A percentile compares a stretch with the other conserved stretches of the same genome.
Conservation (phyloP, 345 rosid species). For the Noccaea caerulescens region DNA sequence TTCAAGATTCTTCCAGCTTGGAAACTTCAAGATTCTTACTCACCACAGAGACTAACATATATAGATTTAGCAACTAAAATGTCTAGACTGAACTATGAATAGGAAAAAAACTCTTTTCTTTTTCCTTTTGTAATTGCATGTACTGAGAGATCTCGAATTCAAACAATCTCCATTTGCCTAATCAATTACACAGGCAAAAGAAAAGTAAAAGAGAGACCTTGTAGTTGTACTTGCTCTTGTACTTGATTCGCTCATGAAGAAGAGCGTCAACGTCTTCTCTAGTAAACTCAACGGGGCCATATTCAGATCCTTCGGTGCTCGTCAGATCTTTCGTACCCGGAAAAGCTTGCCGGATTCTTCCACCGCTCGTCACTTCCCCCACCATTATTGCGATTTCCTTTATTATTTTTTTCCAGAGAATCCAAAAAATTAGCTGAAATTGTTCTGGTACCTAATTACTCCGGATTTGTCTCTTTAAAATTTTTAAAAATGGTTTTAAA, state of each 20-base stretch:
- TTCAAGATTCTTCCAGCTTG: background rate
- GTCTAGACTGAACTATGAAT: background rate
- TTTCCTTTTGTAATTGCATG: conserved; percentile 24
- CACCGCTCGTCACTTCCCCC: conserved; percentile 54
- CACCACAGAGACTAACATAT: background rate
- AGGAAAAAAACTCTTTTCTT: conserved; percentile 3
- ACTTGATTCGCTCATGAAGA: conserved; percentile 60
- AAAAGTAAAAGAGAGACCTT: conserved; percentile 52
- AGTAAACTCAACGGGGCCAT: conserved; percentile 60
- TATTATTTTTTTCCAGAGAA: background rate
- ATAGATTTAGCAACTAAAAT: conserved; percentile 12
- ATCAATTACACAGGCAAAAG: background rate
- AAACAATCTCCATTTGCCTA: background rate
- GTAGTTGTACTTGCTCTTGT: conserved; percentile 77
- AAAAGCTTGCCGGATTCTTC: conserved; percentile 55
- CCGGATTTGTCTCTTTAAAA: conserved; percentile 26
- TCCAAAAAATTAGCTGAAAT: background rate
- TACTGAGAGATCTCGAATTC: conserved; percentile 24
- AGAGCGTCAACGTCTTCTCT: conserved; percentile 72
- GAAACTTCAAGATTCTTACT: background rate
- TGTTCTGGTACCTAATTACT: conserved; percentile 39
- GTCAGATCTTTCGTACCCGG: conserved; percentile 60
- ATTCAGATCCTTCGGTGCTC: conserved; percentile 67
- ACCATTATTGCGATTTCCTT: conserved; percentile 40
- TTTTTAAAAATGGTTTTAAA: background rate